phyloP scores from a whole-genome alignment of 2,329 filamentous ascomycete genomes.

The Xylaria polymorpha region DNA sequence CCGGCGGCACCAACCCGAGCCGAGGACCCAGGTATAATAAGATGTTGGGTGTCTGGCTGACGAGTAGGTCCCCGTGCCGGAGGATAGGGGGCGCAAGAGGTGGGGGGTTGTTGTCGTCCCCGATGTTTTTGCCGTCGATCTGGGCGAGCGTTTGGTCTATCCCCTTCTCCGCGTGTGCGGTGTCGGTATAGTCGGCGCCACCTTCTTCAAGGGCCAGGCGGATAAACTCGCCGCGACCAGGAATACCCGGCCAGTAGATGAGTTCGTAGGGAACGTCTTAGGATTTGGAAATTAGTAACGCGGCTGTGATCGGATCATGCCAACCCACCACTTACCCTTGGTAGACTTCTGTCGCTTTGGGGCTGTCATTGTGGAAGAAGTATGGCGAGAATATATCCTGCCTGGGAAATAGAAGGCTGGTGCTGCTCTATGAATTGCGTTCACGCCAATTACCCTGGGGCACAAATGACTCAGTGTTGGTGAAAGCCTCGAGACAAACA shows the following conservation, averaged over 20 bases:
- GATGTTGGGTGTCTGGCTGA: constrained; percentile 79
- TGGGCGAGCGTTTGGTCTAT: constrained; percentile 61
- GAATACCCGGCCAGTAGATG: constrained; percentile 77
- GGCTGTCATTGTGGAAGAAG: constrained; percentile 40
- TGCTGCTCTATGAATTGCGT: not conserved
- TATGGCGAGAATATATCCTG: constrained; percentile 3
- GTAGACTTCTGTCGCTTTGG: constrained; percentile 55
- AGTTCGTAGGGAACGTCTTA: constrained; percentile 67
- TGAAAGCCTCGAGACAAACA: not conserved
- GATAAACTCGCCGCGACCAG: constrained; percentile 79
- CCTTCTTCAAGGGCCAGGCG: constrained; percentile 79
- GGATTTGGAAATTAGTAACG: not conserved
- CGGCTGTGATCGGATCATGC: not conserved
- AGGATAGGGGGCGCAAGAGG: constrained; percentile 75
- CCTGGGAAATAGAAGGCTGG: not conserved
- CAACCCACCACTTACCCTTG: constrained; percentile 46
- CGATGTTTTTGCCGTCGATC: constrained; percentile 58
- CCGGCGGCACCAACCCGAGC: constrained; percentile 64
- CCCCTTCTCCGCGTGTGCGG: constrained; percentile 61
- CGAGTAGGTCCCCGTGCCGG: constrained; percentile 67
- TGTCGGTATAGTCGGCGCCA: constrained; percentile 72
- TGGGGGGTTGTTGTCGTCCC: constrained; percentile 71
- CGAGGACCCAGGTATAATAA: constrained; percentile 74
- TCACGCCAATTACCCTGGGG: not conserved
- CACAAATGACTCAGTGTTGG: not conserved